Percentiles rank a stretch among this genome's conserved stretches.
Conservation (phyloP, 2,329 filamentous ascomycete species). For the Pyricularia pennisetigena region DNA sequence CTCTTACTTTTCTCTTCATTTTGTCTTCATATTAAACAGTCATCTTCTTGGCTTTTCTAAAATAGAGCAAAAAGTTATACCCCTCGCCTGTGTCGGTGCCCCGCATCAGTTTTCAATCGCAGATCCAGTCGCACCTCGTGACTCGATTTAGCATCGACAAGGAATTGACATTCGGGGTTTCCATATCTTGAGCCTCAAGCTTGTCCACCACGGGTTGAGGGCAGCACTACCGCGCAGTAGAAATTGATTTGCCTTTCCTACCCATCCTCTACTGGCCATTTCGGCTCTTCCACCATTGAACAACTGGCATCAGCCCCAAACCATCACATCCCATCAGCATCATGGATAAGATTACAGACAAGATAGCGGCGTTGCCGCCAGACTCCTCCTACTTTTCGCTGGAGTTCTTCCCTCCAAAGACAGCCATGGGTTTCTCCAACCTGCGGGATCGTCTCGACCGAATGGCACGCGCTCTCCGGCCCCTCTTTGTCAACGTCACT, state of each 20-base stretch:
- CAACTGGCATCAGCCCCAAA: background rate
- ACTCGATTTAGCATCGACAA: background rate
- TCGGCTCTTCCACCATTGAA: background rate
- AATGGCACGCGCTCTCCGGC: slow-evolving; percentile 85
- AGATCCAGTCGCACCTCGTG: background rate
- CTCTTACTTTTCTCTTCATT: background rate
- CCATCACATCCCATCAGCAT: background rate
- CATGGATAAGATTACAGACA: slow-evolving; percentile 89
- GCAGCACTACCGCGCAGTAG: background rate
- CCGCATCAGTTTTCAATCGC: background rate
- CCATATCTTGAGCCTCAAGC: background rate
- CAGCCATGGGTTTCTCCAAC: slow-evolving; percentile 89
- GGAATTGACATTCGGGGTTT: background rate
- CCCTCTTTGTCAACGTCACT: slow-evolving; percentile 92
- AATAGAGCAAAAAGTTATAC: background rate
- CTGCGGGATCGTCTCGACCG: slow-evolving; percentile 86
- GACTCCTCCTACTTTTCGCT: slow-evolving; percentile 85
- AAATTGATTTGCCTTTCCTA: background rate
- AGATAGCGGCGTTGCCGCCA: slow-evolving; percentile 80
- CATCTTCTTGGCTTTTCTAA: background rate
- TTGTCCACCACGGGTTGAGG: background rate
- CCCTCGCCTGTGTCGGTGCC: background rate
- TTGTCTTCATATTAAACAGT: background rate
- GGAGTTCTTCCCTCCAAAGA: slow-evolving; percentile 99
- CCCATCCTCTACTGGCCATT: background rate